Percentiles rank a stretch among this genome's conserved stretches.
Evolutionary conservation across 1,284 basidiomycete genomes (phyloP).

Genomic region (Rhodofomes roseus): DNA sequence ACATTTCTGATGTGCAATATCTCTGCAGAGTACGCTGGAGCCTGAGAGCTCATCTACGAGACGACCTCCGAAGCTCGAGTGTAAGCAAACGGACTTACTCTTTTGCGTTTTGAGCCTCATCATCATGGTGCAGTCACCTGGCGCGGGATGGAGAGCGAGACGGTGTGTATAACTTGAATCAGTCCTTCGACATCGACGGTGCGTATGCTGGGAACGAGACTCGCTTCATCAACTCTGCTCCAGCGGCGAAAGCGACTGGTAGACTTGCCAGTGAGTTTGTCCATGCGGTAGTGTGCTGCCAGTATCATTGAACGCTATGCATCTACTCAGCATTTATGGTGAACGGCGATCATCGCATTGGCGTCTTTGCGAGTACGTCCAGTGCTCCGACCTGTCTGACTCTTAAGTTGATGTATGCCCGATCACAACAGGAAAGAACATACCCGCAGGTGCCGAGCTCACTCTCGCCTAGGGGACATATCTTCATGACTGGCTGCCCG

Average conservation of each 20-base stretch:
- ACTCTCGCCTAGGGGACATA: constrained; percentile 43
- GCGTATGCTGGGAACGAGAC: constrained; percentile 48
- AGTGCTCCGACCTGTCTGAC: neutral
- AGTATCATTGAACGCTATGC: neutral
- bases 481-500: constrained; percentile 9
- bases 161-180: constrained; percentile 43
- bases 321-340: constrained; percentile 27
- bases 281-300: neutral
- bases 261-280: constrained; percentile 32
- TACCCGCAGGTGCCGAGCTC: constrained; percentile 38
- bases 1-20: neutral
- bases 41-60: constrained; percentile 45
- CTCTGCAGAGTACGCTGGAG: constrained; percentile 56
- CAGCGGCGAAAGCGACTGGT: constrained; percentile 35
- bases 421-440: constrained; percentile 24
- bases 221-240: constrained; percentile 51
- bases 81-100: constrained; percentile 13
- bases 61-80: constrained; percentile 31
- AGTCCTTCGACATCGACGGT: constrained; percentile 38
- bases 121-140: constrained; percentile 20
- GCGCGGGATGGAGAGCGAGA: constrained; percentile 35
- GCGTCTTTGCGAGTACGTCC: constrained; percentile 41
- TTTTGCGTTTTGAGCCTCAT: neutral
- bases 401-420: neutral
- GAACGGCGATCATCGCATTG: constrained; percentile 49